phyloP scores from a whole-genome alignment of 208 protist genomes.

The Eutreptiella sp. region DNA sequence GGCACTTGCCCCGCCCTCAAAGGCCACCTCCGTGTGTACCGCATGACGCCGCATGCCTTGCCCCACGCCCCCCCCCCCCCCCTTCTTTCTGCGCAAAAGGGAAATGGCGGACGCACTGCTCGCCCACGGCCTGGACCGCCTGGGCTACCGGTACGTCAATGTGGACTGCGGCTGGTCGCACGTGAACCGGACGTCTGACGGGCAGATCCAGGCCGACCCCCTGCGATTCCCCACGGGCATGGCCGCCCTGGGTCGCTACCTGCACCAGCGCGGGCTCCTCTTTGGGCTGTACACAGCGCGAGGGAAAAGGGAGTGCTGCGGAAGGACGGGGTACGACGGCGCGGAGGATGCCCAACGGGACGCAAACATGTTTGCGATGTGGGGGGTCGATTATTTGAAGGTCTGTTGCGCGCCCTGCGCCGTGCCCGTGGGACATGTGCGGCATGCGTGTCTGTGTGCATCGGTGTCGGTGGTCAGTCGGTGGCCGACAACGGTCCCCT shows the following conservation, averaged over 20 bases:
- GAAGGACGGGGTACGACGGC: not conserved
- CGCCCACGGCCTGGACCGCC: constrained; percentile 19
- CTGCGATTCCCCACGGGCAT: constrained; percentile 39
- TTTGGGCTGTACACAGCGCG: constrained; percentile 39
- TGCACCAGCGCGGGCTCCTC: constrained; percentile 35
- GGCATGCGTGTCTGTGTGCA: no score
- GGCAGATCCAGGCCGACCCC: constrained; percentile 26
- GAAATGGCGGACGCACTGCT: constrained; percentile 30
- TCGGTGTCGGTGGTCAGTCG: no score
- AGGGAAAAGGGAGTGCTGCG: constrained; percentile 17
- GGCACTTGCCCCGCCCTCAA: no score
- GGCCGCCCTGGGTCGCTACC: constrained; percentile 29
- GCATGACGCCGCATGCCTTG: no score
- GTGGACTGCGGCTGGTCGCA: constrained; percentile 45
- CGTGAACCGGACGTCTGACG: not conserved
- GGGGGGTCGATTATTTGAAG: constrained; percentile 45
- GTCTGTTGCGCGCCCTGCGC: no score
- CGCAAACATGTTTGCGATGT: constrained; percentile 36
- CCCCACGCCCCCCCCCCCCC: no score
- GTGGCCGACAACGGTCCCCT: no score
- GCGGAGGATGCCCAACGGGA: constrained; percentile 35
- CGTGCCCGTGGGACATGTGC: no score
- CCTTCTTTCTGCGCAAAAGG: no score
- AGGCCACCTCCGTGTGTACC: no score
- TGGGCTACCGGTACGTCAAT: constrained; percentile 40